phyloP scores from a whole-genome alignment of 495 filamentous ascomycete species.

The Penicillium silybi region DNA sequence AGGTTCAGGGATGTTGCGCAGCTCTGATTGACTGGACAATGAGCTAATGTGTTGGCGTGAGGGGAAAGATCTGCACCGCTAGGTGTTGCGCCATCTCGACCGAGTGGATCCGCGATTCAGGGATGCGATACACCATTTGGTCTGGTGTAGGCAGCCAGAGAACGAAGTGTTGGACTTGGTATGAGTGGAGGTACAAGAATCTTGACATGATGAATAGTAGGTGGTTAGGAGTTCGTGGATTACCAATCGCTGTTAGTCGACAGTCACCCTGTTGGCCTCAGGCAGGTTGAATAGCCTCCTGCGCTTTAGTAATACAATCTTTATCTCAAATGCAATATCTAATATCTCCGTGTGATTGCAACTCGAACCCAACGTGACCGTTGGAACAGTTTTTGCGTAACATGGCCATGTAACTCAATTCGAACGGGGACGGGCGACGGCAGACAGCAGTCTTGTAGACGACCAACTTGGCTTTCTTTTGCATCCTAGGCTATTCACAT shows the following conservation, averaged over 20 bases:
- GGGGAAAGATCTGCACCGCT: constrained; percentile 14
- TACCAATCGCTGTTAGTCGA: too few species aligned
- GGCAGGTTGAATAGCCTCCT: neutral
- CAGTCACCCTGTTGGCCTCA: neutral
- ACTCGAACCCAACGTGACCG: neutral
- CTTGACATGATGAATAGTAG: neutral
- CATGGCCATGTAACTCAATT: neutral
- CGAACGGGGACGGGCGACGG: neutral
- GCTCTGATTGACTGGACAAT: neutral
- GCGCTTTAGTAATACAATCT: neutral
- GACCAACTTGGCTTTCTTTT: neutral
- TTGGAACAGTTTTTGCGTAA: neutral
- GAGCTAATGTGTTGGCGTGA: constrained; percentile 1
- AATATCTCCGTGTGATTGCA: neutral
- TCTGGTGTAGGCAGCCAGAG: constrained; percentile 1
- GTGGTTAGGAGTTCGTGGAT: neutral
- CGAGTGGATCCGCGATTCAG: neutral
- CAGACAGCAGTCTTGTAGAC: neutral
- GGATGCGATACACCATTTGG: neutral
- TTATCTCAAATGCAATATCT: too few species aligned
- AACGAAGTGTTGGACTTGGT: neutral
- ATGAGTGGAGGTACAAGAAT: neutral
- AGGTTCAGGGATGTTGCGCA: constrained; percentile 1
- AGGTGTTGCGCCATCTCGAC: neutral
- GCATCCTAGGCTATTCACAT: neutral